Base-by-base conservation (phyloP, 164 flowering plant genomes). In the Annona squamosa region DNA sequence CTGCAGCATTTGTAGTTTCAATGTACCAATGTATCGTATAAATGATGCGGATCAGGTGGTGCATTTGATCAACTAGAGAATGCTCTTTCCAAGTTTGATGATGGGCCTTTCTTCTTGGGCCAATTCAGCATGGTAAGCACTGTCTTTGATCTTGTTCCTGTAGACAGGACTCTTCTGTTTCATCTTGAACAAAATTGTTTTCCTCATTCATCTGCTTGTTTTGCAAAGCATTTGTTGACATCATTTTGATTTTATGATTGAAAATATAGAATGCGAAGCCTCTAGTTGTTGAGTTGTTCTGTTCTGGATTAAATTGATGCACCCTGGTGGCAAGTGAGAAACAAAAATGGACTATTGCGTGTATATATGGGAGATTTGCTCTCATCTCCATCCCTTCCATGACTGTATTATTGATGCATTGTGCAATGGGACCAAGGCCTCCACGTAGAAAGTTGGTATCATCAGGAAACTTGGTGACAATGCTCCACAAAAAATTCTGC, bases 51-150 rank as follows among this genome's bases (percentile, higher is more conserved):
- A 68, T 56, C 83, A 92, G 97, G 78, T 82, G 79, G 84, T 77
- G 81, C 83, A 19, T 86, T 91, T 81, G 97, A 95, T 82, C 78
- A 87, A 82, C 62, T 95, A 47, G 98, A 95, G 77, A 79, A 77
- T 43, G 89, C 94, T 74, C 97, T 95, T 57, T 73, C 80, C 9
- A 95, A 88, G 72, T 95, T 89, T 77, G 89, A 87, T 68, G 91
- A 90, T 79, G 98, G 99, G 1, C 97, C 94, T 19, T 95, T 91
- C 86, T 88, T 95, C 84, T 92, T 95, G 45, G 99, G 97, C n/a
- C 85, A 90, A 67, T 84, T 95, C 79, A 95, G 96, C 76, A 71
- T 77, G 86, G 98, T 91, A 81, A 77, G 63, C 9, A 42, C 46
- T 46, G 18, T 4, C 52, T 46, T 68, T 46, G 48, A 2, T 44